Base-by-base conservation (phyloP, 2,329 filamentous ascomycete genomes). In the Colletotrichum sp. region DNA sequence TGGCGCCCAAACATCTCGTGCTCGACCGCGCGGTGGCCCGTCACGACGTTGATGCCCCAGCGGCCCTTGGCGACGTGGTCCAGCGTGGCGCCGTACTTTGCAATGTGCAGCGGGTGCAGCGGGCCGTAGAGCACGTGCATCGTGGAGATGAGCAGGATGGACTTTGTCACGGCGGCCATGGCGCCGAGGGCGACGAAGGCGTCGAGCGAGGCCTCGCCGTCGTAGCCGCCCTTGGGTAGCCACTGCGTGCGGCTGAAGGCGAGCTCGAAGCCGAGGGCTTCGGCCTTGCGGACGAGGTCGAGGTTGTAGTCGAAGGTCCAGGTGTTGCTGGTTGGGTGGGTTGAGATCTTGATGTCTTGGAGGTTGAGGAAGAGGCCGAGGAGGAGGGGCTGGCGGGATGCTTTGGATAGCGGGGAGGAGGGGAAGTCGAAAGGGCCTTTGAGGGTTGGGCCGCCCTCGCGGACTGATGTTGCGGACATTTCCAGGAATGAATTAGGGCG, bases 381-480 rank as follows among this genome's bases (percentile, higher is more conserved):
- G 18, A 71, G 69, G 12, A 71, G 43, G 6, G 69, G 69, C 21
- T 71, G 60, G n/a, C 48, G 69, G 5, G 69, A 65, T 61, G 58
- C 69, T 32, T 34, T 43, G 32, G 60, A 38, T 0, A 71, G 48
- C 1, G 69, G 69, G n/a, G 60, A 66, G 48, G 36, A 43, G 52
- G 32, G 13, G 18, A 71, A 71, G 43, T 71, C 69, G 43, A 71
- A 57, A 2, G 69, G 69, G 28, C 69, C 69, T 24, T 71, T 71
- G 30, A 71, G 60, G 43, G 21, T 15, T 18, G 43, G 69, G 6
- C 69, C 43, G 30, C 61, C 69, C 8, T 71, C 69, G 30, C 69
- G 69, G n/a, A 71, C 69, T 24, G 69, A 66, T n/a, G 16, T 71
- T n/a, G 60, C 30, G 21, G 69, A 58, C 69, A 71, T 71, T n/a